A percentile compares a stretch with the other conserved stretches of the same genome.
phyloP scores from a whole-genome alignment of 768 basidiomycete species.

The Calocybe indica region DNA sequence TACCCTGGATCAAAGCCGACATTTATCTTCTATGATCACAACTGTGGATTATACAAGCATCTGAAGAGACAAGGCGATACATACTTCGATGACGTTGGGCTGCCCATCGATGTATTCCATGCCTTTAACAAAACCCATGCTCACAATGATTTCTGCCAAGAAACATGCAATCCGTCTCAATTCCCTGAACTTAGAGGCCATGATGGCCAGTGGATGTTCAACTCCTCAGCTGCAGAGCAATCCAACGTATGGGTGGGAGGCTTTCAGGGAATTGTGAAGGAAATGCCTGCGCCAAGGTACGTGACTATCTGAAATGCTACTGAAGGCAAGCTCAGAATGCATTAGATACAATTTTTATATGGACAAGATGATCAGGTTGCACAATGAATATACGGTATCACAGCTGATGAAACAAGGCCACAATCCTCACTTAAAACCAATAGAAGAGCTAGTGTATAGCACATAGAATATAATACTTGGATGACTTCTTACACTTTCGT shows the following conservation, averaged over 20 bases:
- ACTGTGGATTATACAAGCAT: constrained; percentile 14
- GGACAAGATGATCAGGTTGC: constrained; percentile 29
- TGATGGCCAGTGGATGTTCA: constrained; percentile 31
- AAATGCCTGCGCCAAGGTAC: constrained; percentile 23
- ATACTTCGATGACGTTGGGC: constrained; percentile 13
- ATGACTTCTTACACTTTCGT: too few species aligned
- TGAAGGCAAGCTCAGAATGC: too few species aligned
- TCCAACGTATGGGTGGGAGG: constrained; percentile 37
- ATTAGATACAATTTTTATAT: constrained; percentile 35
- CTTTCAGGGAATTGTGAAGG: constrained; percentile 23
- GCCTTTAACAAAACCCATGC: constrained; percentile 27
- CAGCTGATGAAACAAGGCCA: too few species aligned
- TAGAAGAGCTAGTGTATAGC: too few species aligned
- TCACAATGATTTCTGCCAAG: constrained; percentile 15
- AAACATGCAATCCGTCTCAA: constrained; percentile 23
- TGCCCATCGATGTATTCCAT: constrained; percentile 31
- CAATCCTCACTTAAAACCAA: too few species aligned
- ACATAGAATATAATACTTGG: too few species aligned
- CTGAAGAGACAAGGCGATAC: constrained; percentile 1
- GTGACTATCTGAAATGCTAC: too few species aligned
- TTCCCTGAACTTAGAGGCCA: constrained; percentile 27
- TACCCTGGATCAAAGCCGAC: constrained; percentile 13
- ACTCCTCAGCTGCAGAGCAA: constrained; percentile 34
- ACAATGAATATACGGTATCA: too few species aligned
- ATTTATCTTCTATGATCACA: constrained; percentile 24